Conservation (phyloP, 345 rosid species). For the Eucalyptus tenuipes region DNA sequence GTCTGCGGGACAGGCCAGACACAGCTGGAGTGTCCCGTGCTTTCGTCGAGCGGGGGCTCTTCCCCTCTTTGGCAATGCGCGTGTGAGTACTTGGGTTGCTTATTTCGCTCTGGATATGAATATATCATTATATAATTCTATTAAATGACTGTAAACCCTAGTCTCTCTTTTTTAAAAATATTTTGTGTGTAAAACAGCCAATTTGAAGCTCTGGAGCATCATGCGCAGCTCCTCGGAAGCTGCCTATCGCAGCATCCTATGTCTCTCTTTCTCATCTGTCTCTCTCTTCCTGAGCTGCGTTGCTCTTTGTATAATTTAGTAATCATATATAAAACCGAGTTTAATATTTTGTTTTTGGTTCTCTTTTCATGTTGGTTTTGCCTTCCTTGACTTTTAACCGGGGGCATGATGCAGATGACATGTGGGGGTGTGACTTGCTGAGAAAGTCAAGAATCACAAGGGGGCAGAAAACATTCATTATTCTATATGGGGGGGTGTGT, state of each 20-base stretch:
- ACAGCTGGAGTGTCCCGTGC: background rate
- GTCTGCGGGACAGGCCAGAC: background rate
- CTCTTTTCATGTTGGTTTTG: background rate
- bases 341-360: background rate
- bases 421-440: conserved; percentile 1
- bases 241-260: background rate
- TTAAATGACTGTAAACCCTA: background rate
- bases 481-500: background rate
- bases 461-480: background rate
- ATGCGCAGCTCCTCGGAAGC: background rate
- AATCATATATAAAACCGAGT: background rate
- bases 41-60: background rate
- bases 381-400: background rate
- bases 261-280: background rate
- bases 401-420: background rate
- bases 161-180: background rate
- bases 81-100: background rate
- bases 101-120: background rate
- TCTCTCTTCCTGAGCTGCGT: background rate
- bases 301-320: background rate
- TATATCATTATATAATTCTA: background rate
- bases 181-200: background rate
- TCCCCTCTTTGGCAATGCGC: background rate
- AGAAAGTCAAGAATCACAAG: conserved; percentile 1
- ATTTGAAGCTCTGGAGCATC: background rate